A percentile compares a stretch with the other conserved stretches of the same genome.
Evolutionary conservation across 192 early-diverging fungal species (phyloP).

Genomic region (Coemansia sp.): DNA sequence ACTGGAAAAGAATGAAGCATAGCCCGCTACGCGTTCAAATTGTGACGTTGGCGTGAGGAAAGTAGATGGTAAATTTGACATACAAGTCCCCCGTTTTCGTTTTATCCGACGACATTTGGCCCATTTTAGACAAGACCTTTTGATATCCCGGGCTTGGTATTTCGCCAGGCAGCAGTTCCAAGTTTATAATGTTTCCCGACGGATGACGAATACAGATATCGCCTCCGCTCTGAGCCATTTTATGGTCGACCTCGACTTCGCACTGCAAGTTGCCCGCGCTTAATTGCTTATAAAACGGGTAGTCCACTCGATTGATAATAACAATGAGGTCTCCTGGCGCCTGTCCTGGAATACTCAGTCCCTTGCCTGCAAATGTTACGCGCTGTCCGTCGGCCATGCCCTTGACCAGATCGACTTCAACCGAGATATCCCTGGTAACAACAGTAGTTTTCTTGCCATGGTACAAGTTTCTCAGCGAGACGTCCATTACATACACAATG

Average conservation of each 20-base stretch:
- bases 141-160: constrained; percentile 7
- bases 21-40: constrained; percentile 5
- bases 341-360: background rate
- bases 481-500: constrained; percentile 28
- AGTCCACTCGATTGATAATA: constrained; percentile 27
- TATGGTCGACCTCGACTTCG: constrained; percentile 23
- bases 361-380: constrained; percentile 23
- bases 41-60: constrained; percentile 11
- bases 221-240: constrained; percentile 15
- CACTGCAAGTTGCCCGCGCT: constrained; percentile 8
- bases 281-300: constrained; percentile 17
- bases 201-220: constrained; percentile 26
- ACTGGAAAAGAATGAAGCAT: background rate
- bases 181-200: constrained; percentile 14
- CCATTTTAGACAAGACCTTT: constrained; percentile 17
- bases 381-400: constrained; percentile 22
- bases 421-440: constrained; percentile 12
- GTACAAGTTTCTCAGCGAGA: constrained; percentile 26
- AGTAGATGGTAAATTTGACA: constrained; percentile 17
- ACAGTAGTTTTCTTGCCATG: constrained; percentile 24
- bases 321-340: constrained; percentile 25
- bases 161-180: constrained; percentile 20
- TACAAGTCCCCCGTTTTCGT: constrained; percentile 13
- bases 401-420: constrained; percentile 20
- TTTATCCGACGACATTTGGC: constrained; percentile 4